Conservation (phyloP, 2,329 filamentous ascomycete species). For the Fusarium pilosicola region DNA sequence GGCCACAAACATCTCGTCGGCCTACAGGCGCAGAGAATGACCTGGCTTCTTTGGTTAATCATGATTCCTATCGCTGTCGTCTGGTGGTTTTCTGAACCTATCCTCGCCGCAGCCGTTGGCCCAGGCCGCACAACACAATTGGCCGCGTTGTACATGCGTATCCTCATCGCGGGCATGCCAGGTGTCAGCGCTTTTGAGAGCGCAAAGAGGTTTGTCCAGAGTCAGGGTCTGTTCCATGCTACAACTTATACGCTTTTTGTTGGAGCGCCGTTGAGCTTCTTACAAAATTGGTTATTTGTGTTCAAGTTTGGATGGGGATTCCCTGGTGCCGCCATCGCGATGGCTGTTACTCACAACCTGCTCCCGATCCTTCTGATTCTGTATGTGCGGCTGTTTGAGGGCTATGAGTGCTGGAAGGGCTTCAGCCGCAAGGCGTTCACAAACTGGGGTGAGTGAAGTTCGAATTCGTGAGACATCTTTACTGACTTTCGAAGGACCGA, state of each 20-base stretch:
- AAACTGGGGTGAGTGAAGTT: slow-evolving; percentile 66
- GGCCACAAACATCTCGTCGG: slow-evolving; percentile 87
- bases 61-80: slow-evolving; percentile 75
- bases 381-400: slow-evolving; percentile 77
- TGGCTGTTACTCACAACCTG: slow-evolving; percentile 78
- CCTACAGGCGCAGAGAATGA: slow-evolving; percentile 82
- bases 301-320: slow-evolving; percentile 75
- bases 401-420: slow-evolving; percentile 82
- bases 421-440: slow-evolving; percentile 72
- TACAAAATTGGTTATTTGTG: slow-evolving; percentile 80
- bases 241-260: slow-evolving; percentile 79
- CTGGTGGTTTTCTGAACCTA: slow-evolving; percentile 73
- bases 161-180: slow-evolving; percentile 76
- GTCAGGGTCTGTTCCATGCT: slow-evolving; percentile 80
- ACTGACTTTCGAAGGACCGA: slow-evolving; percentile 54
- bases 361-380: slow-evolving; percentile 76
- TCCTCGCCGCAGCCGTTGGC: slow-evolving; percentile 59
- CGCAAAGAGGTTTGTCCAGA: slow-evolving; percentile 81
- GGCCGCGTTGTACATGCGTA: slow-evolving; percentile 75
- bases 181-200: slow-evolving; percentile 79
- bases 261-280: slow-evolving; percentile 77
- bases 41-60: slow-evolving; percentile 76
- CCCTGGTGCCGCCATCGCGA: slow-evolving; percentile 80
- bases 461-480: not conserved
- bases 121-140: slow-evolving; percentile 69